Percentiles rank a stretch among this genome's conserved stretches.
Evolutionary conservation across 169 alveolate species (phyloP).

Genomic region (Hepatocystis sp.): DNA sequence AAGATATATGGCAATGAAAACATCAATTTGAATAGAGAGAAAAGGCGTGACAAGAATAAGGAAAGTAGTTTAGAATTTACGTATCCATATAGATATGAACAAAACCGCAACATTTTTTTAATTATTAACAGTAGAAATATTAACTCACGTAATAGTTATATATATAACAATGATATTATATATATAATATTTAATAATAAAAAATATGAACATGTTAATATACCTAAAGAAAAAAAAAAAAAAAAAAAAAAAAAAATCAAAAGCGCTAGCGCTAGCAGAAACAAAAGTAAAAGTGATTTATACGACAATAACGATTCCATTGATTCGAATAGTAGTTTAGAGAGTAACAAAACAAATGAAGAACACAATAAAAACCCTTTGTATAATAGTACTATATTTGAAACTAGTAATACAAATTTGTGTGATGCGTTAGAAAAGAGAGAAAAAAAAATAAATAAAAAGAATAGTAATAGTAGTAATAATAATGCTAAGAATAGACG

Average conservation of each 20-base stretch:
- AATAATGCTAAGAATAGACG: background rate
- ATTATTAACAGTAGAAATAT: slow-evolving; percentile 57
- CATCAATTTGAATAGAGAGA: slow-evolving; percentile 30
- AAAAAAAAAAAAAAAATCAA: slow-evolving; percentile 29
- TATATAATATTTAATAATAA: slow-evolving; percentile 68
- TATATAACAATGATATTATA: slow-evolving; percentile 62
- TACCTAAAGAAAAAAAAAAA: slow-evolving; percentile 24
- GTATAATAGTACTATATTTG: slow-evolving; percentile 70
- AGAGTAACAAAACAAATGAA: slow-evolving; percentile 4
- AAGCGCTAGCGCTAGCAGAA: slow-evolving; percentile 1
- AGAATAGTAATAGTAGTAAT: background rate
- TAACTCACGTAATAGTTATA: slow-evolving; percentile 21
- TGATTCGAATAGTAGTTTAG: slow-evolving; percentile 22
- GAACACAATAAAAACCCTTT: slow-evolving; percentile 31
- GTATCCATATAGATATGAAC: slow-evolving; percentile 61
- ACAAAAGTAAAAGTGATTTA: too few relatives aligned
- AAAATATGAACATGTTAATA: slow-evolving; percentile 70
- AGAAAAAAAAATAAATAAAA: slow-evolving; percentile 16
- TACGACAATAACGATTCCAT: too few relatives aligned
- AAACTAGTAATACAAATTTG: slow-evolving; percentile 58
- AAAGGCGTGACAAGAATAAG: slow-evolving; percentile 1
- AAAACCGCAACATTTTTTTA: slow-evolving; percentile 49
- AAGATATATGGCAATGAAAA: slow-evolving; percentile 69
- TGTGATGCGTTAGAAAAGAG: slow-evolving; percentile 5
- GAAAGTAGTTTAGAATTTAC: slow-evolving; percentile 59